Evolutionary conservation across 202 grass and related monocot species (phyloP).

Genomic region (Carex arenaria): DNA sequence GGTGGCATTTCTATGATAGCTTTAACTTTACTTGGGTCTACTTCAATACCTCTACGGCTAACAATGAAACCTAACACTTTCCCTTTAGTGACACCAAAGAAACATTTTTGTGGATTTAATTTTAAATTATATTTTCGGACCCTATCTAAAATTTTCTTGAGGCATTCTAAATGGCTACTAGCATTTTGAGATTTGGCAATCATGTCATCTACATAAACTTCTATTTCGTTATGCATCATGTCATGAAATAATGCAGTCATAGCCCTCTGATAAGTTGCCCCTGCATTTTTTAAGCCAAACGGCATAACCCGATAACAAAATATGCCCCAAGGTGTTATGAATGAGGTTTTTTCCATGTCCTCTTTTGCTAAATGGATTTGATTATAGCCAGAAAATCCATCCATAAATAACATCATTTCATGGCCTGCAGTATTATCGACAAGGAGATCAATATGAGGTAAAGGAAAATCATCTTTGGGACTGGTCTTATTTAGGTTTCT

Average conservation of each 20-base stretch:
- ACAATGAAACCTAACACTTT: not conserved
- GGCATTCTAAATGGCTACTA: not conserved
- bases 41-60: not conserved
- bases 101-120: not conserved
- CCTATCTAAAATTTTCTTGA: not conserved
- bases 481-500: not conserved
- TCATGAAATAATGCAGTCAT: not conserved
- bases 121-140: not conserved
- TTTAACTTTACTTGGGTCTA: not conserved
- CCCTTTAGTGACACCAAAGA: not conserved
- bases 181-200: not conserved
- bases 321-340: not conserved
- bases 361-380: not conserved
- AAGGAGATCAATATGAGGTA: too few species aligned
- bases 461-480: not conserved
- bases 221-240: not conserved
- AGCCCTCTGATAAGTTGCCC: not conserved
- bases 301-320: not conserved
- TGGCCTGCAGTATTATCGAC: too few species aligned
- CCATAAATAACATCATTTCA: not conserved
- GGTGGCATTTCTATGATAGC: too few species aligned
- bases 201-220: too few species aligned
- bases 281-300: not conserved
- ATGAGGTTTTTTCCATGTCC: not conserved
- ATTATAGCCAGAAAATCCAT: not conserved